Percentiles rank a stretch among this genome's conserved stretches.
phyloP scores from a whole-genome alignment of 352 stramenopile species.

The Phytopythium kandeliae region DNA sequence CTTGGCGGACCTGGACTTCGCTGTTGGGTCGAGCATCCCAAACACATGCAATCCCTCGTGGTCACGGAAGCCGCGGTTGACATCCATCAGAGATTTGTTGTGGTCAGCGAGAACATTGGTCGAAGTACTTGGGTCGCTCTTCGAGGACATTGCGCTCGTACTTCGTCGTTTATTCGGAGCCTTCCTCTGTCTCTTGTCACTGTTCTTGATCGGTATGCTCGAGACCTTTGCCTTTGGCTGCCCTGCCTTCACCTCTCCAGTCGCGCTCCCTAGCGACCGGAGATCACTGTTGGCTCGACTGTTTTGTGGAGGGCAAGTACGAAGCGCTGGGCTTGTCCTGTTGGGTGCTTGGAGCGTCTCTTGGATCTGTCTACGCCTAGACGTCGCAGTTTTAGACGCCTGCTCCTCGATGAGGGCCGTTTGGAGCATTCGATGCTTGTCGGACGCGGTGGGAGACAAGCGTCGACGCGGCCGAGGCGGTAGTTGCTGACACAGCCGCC shows the following conservation, averaged over 20 bases:
- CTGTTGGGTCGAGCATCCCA: slow-evolving; percentile 29
- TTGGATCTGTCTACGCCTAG: background rate
- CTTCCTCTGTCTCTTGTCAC: too few species aligned
- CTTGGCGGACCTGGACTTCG: background rate
- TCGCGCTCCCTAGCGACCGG: background rate
- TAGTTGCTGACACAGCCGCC: slow-evolving; percentile 15
- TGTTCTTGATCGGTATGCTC: too few species aligned
- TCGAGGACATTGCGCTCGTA: background rate
- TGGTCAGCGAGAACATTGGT: background rate
- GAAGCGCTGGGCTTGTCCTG: background rate
- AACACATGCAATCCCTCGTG: slow-evolving; percentile 22
- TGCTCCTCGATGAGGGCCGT: background rate
- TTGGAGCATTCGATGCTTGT: background rate
- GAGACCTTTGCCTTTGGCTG: too few species aligned
- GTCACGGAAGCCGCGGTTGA: background rate
- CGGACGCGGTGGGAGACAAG: background rate
- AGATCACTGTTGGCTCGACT: background rate
- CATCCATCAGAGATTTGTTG: background rate
- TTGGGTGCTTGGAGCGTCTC: background rate
- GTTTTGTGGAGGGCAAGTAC: background rate
- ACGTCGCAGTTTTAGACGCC: background rate
- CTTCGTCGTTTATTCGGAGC: background rate
- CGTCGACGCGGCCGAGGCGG: background rate
- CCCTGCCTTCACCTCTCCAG: too few species aligned
- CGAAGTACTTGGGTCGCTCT: too few species aligned